A percentile compares a stretch with the other conserved stretches of the same genome.
Conservation (phyloP, 2,329 filamentous ascomycete species). For the Albifimbria verrucaria region DNA sequence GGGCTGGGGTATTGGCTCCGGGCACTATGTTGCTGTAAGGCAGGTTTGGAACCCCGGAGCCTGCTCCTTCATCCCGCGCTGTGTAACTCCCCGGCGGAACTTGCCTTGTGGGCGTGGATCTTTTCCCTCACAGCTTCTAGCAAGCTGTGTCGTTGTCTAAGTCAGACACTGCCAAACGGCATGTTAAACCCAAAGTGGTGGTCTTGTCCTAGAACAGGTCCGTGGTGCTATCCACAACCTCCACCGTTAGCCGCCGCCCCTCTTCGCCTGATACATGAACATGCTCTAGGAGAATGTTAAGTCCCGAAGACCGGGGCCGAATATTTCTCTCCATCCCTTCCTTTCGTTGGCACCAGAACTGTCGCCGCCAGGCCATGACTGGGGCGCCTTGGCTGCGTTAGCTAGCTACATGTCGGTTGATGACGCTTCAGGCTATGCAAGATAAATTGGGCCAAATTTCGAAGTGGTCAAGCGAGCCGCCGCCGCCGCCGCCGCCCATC, state of each 20-base stretch:
- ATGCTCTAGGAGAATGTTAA: neutral
- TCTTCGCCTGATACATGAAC: neutral
- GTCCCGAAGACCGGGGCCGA: neutral
- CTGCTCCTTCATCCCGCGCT: no score
- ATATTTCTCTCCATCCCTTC: neutral
- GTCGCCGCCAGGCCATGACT: no score
- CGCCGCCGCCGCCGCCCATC: no score
- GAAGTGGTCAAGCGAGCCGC: neutral
- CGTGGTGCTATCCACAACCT: neutral
- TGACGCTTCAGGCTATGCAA: neutral
- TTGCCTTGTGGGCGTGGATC: no score
- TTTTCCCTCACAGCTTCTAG: no score
- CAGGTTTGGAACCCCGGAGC: no score
- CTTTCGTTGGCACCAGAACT: no score
- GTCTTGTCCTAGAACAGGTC: neutral
- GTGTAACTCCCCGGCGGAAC: no score
- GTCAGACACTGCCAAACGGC: neutral
- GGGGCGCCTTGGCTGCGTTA: neutral
- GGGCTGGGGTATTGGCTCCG: no score
- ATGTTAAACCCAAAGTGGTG: neutral
- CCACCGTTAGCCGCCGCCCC: neutral
- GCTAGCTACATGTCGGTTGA: neutral
- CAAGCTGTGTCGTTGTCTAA: no score
- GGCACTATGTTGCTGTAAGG: no score
- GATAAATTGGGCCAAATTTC: neutral